phyloP scores from a whole-genome alignment of 441 rosid genomes.

The Gossypium schwendimanii region DNA sequence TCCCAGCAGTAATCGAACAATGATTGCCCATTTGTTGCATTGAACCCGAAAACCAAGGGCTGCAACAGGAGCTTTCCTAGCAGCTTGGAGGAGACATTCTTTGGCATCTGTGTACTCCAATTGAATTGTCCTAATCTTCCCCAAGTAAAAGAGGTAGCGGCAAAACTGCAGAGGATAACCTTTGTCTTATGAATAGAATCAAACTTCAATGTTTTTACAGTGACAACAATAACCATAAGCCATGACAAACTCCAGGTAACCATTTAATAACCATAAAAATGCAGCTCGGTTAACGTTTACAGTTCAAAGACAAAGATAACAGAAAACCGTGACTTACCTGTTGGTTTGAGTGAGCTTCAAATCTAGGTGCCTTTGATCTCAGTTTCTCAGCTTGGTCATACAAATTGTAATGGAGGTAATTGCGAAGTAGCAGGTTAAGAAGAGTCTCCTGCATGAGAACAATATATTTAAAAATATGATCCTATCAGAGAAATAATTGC shows the following conservation, averaged over 20 bases:
- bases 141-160: constrained; percentile 64
- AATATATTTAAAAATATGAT: constrained; percentile 9
- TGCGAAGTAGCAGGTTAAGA: constrained; percentile 61
- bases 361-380: constrained; percentile 52
- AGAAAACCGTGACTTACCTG: not conserved
- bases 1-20: constrained; percentile 60
- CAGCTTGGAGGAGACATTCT: constrained; percentile 73
- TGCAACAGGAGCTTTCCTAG: constrained; percentile 61
- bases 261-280: not conserved
- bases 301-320: not conserved
- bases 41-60: constrained; percentile 72
- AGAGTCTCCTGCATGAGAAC: constrained; percentile 54
- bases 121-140: constrained; percentile 71
- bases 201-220: not conserved
- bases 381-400: constrained; percentile 80
- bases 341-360: constrained; percentile 19
- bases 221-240: not conserved
- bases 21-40: constrained; percentile 72
- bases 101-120: constrained; percentile 77
- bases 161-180: constrained; percentile 46
- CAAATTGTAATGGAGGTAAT: constrained; percentile 68
- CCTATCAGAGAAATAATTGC: not conserved
- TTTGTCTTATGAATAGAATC: not conserved
- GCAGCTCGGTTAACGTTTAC: not conserved
- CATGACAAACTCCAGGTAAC: not conserved